phyloP scores from a whole-genome alignment of 176 grass and related monocot genomes.

The Sorghum bicolor region DNA sequence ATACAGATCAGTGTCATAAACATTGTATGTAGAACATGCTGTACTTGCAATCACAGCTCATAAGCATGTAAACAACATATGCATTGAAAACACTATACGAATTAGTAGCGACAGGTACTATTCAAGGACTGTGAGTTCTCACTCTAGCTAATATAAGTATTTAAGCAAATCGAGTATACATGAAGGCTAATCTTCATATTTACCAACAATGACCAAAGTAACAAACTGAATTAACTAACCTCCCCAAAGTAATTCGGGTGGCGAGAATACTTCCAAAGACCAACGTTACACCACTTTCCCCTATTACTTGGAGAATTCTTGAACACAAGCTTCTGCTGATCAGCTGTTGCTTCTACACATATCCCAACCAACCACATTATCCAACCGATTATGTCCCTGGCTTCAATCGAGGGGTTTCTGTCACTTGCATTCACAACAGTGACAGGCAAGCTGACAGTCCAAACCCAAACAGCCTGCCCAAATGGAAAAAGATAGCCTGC shows the following conservation, averaged over 20 bases:
- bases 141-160: not conserved
- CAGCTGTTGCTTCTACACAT: conserved; percentile 60
- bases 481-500: not conserved
- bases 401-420: conserved; percentile 57
- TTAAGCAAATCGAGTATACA: not conserved
- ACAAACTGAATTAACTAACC: conserved; percentile 44
- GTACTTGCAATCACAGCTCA: not conserved
- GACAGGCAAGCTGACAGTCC: conserved; percentile 87
- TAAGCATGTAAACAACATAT: not conserved
- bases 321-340: conserved; percentile 90
- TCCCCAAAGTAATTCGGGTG: conserved; percentile 99
- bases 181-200: not conserved
- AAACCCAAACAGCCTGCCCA: conserved; percentile 84
- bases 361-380: conserved; percentile 78
- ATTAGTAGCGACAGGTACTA: not conserved
- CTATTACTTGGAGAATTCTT: conserved; percentile 74
- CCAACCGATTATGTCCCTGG: conserved; percentile 92
- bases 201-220: not conserved
- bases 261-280: conserved; percentile 88
- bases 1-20: not conserved
- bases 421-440: conserved; percentile 86
- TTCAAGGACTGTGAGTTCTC: not conserved
- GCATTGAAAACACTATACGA: not conserved
- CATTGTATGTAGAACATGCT: not conserved
- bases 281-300: conserved; percentile 78